A percentile compares a stretch with the other conserved stretches of the same genome.
Evolutionary conservation across 306 rosid species (phyloP).

Genomic region (Mimosa pudica): DNA sequence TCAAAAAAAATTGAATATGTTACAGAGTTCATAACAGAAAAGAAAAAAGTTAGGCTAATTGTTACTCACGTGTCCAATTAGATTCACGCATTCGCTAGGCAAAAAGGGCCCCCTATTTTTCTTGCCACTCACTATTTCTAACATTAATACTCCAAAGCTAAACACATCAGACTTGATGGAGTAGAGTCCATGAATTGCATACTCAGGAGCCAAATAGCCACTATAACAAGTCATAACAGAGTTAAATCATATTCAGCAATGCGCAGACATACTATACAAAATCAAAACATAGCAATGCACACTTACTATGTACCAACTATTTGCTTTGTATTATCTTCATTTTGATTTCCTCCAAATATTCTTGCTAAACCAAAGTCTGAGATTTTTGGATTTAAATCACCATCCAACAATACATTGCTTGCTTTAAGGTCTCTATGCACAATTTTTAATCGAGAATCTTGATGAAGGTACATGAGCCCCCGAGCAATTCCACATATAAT

Average conservation of each 20-base stretch:
- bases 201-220: constrained; percentile 17
- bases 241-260: neutral
- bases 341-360: neutral
- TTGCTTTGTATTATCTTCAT: neutral
- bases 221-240: neutral
- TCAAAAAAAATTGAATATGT: neutral
- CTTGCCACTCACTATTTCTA: constrained; percentile 33
- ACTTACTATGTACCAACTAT: constrained; percentile 32
- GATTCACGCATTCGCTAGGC: neutral
- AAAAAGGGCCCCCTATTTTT: neutral
- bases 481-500: neutral
- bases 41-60: neutral
- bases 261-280: neutral
- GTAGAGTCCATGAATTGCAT: neutral
- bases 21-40: neutral
- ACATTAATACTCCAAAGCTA: constrained; percentile 20
- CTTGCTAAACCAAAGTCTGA: neutral
- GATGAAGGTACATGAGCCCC: neutral
- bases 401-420: neutral
- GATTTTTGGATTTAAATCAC: neutral
- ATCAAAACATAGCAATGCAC: neutral
- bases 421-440: neutral
- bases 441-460: neutral
- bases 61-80: constrained; percentile 28
- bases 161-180: constrained; percentile 18